Base-by-base conservation (phyloP, 441 rosid genomes). In the Macaranga tanarius region DNA sequence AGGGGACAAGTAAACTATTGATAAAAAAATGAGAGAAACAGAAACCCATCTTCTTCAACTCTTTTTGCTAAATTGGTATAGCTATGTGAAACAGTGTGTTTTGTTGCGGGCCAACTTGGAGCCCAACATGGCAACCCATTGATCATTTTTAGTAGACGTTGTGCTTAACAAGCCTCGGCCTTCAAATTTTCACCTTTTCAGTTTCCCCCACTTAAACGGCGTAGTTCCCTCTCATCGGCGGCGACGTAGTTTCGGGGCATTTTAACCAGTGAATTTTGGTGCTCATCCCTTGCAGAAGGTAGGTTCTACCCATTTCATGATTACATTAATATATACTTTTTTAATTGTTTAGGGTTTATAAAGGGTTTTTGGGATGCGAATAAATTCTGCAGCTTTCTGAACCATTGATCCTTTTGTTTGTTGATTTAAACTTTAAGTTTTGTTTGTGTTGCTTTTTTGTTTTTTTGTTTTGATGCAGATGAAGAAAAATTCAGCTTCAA, bases 401-500 rank as follows among this genome's bases (percentile, higher is more conserved):
- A 47, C 9, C 44, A 34, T 19, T 12, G 11, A 20, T 40, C 2
- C 23, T 62, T 20, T 9, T 15, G 12, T 62, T 17, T 26, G 0
- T 11, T 15, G 47, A 42, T 42, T 42, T 42, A 8, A 11, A 42
- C 0, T 42, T 8, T 42, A 34, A 34, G 6, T 0, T 6, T 16
- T 23, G 40, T 34, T 34, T 34, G 38, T 22, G 20, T 19, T 69
- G 34, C 25, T 56, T 59, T 44, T 56, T 10, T 28, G 45, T 44
- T 58, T 12, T 34, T 34, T 34, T 34, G 4, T 3, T 34, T 34
- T 34, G 6, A 34, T 67, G 26, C 40, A 23, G 50, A 56, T 70
- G 81, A 72, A 75, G 79, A 85, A 69, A 81, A 73, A 47, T 61
- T 73, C 83, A 70, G 59, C 61, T 64, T 70, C 84, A 4, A 83